Base-by-base conservation (phyloP, 1,284 basidiomycete species). In the Rhodotorula sp. region DNA sequence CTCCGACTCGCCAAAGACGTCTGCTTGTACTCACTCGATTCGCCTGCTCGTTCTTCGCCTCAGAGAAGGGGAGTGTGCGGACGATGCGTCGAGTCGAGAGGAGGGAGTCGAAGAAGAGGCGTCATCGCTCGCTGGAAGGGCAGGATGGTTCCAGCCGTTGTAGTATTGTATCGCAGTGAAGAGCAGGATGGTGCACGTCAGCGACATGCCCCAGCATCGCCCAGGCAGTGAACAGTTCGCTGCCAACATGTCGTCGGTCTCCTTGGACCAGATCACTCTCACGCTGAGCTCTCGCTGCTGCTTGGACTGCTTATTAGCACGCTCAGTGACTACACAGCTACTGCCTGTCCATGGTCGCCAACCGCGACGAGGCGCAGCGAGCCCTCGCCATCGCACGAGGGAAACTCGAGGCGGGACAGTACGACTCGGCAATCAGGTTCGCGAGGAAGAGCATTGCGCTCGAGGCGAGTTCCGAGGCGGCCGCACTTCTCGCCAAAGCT, bases 381-480 rank as follows among this genome's bases (percentile, higher is more conserved):
- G 64, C 71, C 24, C 70, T 74, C 47, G 53, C 52, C 54, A 63
- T 74, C 54, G 73, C 73, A 18, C 65, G 60, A 11, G 30, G 40
- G n/a, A 59, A 64, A 44, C 63, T 65, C 60, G 64, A 62, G 53
- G 20, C 26, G 18, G 28, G 22, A 48, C 56, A 70, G 22, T 66
- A 48, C 60, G 56, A 68, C 16, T 68, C 70, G 6, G 93, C 95
- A 2, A 86, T 89, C 77, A 92, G 92, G 79, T 95, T 97, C 83
- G 89, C 89, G 72, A 87, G 89, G 81, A 99, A 99, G 82, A 91
- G 90, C 22, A 86, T 94, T 67, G 83, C 88, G 31, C 86, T 98
- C 65, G 92, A 90, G 81, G 84, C 88, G 63, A 95, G 93, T 2
- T 84, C 88, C 9, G 89, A 93, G 78, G 95, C 89, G 10, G 79